Evolutionary conservation across 1,139 yeast species (phyloP), one percentile per base, ranked within the genome.

Genomic region (Yamadazyma mexicana): DNA sequence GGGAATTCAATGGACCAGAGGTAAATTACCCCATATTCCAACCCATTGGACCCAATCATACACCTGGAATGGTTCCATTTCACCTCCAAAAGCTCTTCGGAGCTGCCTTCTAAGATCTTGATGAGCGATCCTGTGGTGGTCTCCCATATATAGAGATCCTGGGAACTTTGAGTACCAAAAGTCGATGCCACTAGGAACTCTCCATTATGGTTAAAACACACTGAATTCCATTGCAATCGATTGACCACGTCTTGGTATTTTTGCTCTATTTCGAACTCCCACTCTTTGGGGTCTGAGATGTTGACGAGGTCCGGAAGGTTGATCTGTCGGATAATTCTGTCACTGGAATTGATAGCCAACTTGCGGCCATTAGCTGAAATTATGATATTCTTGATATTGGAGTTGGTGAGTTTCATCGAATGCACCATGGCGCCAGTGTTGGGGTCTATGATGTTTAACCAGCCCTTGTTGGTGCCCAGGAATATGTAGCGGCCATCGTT

Each of bases 141-240:
- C 55, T 92, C 98, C 98, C 98, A 91, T 45, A 92, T 77, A 59
- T 89, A 91, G 35, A 92, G 73, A 52, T 88, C 96, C 54, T 89
- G 96, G 2, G 88, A 82, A 11, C 87, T 79, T 22, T 87, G 84
- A 9, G 51, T 47, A 16, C 95, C 96, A 56, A 79, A 85, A 0
- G 96, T 87, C 1, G 95, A 83, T 0, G 97, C 98, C 36, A 88
- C 81, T 11, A 91, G 64, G 58, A 86, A 91, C 47, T 91, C 98
- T 0, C 87, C 92, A 46, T 83, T 81, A 47, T 84, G 81, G 50
- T 83, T 83, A 62, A 87, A 83, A 10, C 82, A 69, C 1, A 87
- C 82, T 1, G 89, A 73, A 58, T 89, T 89, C 97, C 97, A 91
- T 56, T 88, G 96, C 35, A 88, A 67, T 46, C 86, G 67, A 61